Percentiles rank a stretch among this genome's conserved stretches.
Evolutionary conservation across 768 basidiomycete genomes (phyloP).

Genomic region (Rhodotorula taiwanensis): DNA sequence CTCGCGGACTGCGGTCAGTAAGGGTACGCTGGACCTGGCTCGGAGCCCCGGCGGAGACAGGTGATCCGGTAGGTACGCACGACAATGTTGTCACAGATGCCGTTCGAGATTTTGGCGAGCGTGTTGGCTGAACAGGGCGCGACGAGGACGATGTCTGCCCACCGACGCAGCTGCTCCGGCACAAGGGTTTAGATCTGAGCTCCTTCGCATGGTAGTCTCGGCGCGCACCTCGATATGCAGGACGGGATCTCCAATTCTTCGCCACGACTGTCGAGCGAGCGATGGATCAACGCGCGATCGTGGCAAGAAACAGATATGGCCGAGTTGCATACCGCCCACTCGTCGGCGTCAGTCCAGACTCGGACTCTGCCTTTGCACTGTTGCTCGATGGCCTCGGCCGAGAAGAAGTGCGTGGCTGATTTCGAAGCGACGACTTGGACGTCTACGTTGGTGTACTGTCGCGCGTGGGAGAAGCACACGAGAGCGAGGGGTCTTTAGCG

Average conservation of each 20-base stretch:
- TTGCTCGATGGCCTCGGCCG: constrained; percentile 51
- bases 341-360: constrained; percentile 86
- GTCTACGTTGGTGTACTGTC: constrained; percentile 64
- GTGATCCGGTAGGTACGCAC: constrained; percentile 47
- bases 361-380: constrained; percentile 49
- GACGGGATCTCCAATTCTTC: constrained; percentile 79
- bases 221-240: constrained; percentile 83
- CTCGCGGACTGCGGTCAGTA: no score
- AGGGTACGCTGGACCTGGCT: neutral
- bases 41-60: neutral
- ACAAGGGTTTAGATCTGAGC: no score
- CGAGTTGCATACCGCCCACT: constrained; percentile 78
- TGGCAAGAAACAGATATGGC: neutral
- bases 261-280: constrained; percentile 54
- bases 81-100: constrained; percentile 83
- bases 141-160: constrained; percentile 92
- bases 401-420: constrained; percentile 69
- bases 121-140: constrained; percentile 98
- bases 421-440: constrained; percentile 80
- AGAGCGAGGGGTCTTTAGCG: no score
- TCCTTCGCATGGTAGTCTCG: neutral
- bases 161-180: constrained; percentile 49
- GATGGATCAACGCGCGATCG: neutral
- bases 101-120: constrained; percentile 81
- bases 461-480: neutral